Percentiles rank a stretch among this genome's conserved stretches.
phyloP scores from a whole-genome alignment of 2,329 filamentous ascomycete genomes.

The Diaporthe nobilis region DNA sequence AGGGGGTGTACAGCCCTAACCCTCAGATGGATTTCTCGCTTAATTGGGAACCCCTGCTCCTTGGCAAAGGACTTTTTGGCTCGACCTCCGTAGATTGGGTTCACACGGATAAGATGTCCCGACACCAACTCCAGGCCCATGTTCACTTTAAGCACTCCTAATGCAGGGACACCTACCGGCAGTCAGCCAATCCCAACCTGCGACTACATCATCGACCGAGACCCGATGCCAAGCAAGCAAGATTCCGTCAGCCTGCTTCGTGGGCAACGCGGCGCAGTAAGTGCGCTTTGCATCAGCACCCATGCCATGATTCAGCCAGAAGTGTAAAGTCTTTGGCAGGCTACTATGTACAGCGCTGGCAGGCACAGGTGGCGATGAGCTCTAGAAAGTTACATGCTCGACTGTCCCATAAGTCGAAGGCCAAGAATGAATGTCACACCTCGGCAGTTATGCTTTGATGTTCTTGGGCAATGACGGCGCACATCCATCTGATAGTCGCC shows the following conservation, averaged over 20 bases:
- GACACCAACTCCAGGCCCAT: background rate
- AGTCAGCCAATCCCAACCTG: background rate
- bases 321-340: background rate
- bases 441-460: background rate
- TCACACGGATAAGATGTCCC: conserved; percentile 3
- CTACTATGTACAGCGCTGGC: background rate
- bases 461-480: background rate
- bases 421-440: background rate
- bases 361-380: background rate
- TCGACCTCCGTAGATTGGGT: too few relatives aligned
- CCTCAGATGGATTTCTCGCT: too few relatives aligned
- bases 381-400: background rate
- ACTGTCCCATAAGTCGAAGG: background rate
- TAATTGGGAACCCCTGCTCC: too few relatives aligned
- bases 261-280: conserved; percentile 10
- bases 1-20: too few relatives aligned
- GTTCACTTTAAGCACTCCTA: background rate
- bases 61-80: too few relatives aligned
- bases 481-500: background rate
- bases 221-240: background rate
- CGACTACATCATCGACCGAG: background rate
- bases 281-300: background rate
- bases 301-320: background rate
- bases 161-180: conserved; percentile 14
- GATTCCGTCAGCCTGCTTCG: background rate